phyloP scores from a whole-genome alignment of 2,329 filamentous ascomycete species.

The Xylariaceae sp. region DNA sequence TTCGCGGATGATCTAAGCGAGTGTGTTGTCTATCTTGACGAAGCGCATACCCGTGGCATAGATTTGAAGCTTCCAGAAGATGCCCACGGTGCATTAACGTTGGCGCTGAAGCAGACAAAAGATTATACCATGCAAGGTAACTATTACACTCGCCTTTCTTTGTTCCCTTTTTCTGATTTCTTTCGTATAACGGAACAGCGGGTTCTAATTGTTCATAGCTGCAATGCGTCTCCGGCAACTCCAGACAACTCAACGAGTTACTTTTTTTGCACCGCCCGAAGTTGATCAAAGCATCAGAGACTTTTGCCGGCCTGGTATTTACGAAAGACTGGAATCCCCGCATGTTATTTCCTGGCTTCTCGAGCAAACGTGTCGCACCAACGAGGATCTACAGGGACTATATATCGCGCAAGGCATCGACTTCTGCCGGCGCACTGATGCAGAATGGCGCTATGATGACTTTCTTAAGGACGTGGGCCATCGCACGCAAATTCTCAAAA shows the following conservation, averaged over 20 bases:
- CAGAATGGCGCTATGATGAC: slow-evolving; percentile 39
- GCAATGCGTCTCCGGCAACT: slow-evolving; percentile 64
- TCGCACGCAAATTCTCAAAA: slow-evolving; percentile 33
- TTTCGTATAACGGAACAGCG: background rate
- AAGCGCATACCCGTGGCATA: slow-evolving; percentile 56
- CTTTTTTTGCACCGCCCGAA: slow-evolving; percentile 55
- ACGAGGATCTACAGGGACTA: slow-evolving; percentile 55
- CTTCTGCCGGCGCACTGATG: slow-evolving; percentile 54
- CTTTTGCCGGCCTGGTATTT: slow-evolving; percentile 29
- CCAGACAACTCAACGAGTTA: slow-evolving; percentile 49
- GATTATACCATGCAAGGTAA: slow-evolving; percentile 55
- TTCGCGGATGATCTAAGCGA: slow-evolving; percentile 45
- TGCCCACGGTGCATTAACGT: slow-evolving; percentile 50
- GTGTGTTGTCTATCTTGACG: slow-evolving; percentile 48
- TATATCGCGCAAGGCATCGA: slow-evolving; percentile 58
- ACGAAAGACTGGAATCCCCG: slow-evolving; percentile 38
- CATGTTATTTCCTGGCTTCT: slow-evolving; percentile 57
- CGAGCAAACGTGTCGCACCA: slow-evolving; percentile 57
- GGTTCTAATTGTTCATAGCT: slow-evolving; percentile 38
- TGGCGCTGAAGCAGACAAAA: slow-evolving; percentile 54
- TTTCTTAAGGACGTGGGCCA: slow-evolving; percentile 36
- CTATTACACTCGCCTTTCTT: background rate
- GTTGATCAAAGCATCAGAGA: slow-evolving; percentile 59
- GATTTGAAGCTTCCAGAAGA: slow-evolving; percentile 52
- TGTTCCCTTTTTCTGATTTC: background rate